Evolutionary conservation across 768 basidiomycete genomes (phyloP).

Genomic region (Psilocybe sp.): DNA sequence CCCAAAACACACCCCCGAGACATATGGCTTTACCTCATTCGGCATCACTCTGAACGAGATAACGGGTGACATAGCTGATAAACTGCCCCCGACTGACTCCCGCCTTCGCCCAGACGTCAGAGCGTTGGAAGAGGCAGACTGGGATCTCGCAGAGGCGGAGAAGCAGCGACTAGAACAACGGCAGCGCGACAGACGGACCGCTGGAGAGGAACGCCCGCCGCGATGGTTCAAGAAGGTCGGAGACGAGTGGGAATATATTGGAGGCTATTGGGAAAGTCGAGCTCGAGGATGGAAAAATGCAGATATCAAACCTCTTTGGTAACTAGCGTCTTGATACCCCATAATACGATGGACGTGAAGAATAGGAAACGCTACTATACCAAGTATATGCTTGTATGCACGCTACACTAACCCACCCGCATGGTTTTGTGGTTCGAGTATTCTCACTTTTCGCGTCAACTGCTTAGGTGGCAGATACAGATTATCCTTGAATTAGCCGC

Average conservation of each 20-base stretch:
- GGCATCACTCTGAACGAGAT: conserved; percentile 82
- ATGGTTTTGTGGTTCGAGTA: too few relatives aligned
- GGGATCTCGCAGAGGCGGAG: conserved; percentile 68
- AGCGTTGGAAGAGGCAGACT: conserved; percentile 74
- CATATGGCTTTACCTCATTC: conserved; percentile 82
- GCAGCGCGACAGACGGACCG: conserved; percentile 70
- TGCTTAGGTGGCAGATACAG: too few relatives aligned
- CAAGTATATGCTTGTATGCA: too few relatives aligned
- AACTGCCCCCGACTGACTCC: conserved; percentile 79
- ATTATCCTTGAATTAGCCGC: too few relatives aligned
- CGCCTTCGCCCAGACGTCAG: conserved; percentile 79
- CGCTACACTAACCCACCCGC: too few relatives aligned
- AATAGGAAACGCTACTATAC: too few relatives aligned
- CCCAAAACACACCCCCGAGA: conserved; percentile 65
- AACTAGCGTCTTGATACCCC: conserved; percentile 14
- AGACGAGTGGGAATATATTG: conserved; percentile 73
- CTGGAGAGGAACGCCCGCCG: conserved; percentile 57
- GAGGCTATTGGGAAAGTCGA: conserved; percentile 84
- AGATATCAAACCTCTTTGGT: conserved; percentile 60
- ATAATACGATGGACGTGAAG: too few relatives aligned
- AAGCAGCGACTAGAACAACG: conserved; percentile 72
- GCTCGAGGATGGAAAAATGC: conserved; percentile 59
- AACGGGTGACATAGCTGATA: conserved; percentile 57
- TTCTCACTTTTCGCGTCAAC: too few relatives aligned
- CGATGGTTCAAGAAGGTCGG: conserved; percentile 73